Evolutionary conservation across 805 yeast species (phyloP).

Genomic region (Millerozyma acaciae): DNA sequence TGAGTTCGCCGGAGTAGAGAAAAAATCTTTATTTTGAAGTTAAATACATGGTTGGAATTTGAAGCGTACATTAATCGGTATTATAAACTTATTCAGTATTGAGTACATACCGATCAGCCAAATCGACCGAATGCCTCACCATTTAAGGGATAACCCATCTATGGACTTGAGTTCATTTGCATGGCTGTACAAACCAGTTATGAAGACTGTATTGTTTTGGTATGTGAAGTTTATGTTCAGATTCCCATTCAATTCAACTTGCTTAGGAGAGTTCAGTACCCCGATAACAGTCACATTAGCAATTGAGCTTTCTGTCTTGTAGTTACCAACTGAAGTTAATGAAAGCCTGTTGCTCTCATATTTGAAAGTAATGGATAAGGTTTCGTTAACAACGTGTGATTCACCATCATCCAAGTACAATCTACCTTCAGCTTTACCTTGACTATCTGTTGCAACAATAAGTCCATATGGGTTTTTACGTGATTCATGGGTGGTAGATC

Average conservation of each 20-base stretch:
- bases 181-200: conserved; percentile 13
- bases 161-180: too few species aligned
- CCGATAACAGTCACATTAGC: conserved; percentile 20
- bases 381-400: conserved; percentile 11
- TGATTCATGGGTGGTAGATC: conserved; percentile 19
- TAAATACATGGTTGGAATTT: too few species aligned
- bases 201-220: conserved; percentile 13
- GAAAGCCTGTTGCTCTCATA: conserved; percentile 9
- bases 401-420: conserved; percentile 24
- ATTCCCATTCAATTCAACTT: conserved; percentile 12
- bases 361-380: conserved; percentile 16
- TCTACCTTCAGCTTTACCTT: conserved; percentile 16
- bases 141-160: too few species aligned
- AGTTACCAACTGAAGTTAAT: conserved; percentile 13
- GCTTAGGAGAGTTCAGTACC: conserved; percentile 12
- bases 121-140: too few species aligned
- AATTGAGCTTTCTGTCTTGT: conserved; percentile 13
- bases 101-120: too few species aligned
- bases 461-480: conserved; percentile 19
- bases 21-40: too few species aligned
- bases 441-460: conserved; percentile 17
- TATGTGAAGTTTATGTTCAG: conserved; percentile 11
- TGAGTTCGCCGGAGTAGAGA: too few species aligned
- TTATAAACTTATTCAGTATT: too few species aligned
- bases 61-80: too few species aligned